A percentile compares a stretch with the other conserved stretches of the same genome.
These are phyloP conservation scores for Phytophthora meadii DNA, from an alignment of 352 stramenopile genomes.

Conservation along the genomic window DNA sequence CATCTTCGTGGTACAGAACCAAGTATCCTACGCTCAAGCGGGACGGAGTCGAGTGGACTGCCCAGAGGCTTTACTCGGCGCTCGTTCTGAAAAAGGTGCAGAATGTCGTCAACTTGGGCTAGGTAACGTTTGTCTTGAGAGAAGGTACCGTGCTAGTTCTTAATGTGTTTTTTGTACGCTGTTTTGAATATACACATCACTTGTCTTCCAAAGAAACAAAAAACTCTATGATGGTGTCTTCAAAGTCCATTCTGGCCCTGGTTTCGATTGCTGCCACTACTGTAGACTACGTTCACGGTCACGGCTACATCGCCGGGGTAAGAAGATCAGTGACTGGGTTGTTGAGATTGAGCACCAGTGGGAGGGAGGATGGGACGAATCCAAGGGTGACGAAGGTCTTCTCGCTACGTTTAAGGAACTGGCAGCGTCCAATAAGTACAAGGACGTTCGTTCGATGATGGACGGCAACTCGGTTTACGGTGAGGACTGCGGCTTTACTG, in stretches of 20 bases:
- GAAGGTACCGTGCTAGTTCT: too few species aligned
- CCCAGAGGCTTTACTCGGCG: not conserved
- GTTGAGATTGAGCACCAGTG: conserved; percentile 41
- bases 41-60: not conserved
- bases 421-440: conserved; percentile 20
- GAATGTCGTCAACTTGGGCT: not conserved
- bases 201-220: too few species aligned
- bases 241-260: conserved; percentile 29
- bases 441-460: conserved; percentile 37
- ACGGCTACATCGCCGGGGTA: conserved; percentile 17
- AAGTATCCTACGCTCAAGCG: not conserved
- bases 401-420: conserved; percentile 35
- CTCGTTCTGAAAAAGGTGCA: not conserved
- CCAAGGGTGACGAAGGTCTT: conserved; percentile 25
- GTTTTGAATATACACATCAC: too few species aligned
- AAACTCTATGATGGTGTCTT: conserved; percentile 17
- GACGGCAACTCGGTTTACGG: conserved; percentile 37
- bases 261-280: conserved; percentile 16
- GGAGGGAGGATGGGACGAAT: conserved; percentile 31
- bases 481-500: conserved; percentile 34
- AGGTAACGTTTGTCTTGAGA: not conserved
- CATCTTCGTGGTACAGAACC: not conserved
- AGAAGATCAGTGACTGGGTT: conserved; percentile 33
- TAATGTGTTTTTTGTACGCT: too few species aligned
- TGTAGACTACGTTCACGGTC: conserved; percentile 25